Conservation (phyloP, 2,329 filamentous ascomycete genomes). For the Pestalotiopsis sp. region DNA sequence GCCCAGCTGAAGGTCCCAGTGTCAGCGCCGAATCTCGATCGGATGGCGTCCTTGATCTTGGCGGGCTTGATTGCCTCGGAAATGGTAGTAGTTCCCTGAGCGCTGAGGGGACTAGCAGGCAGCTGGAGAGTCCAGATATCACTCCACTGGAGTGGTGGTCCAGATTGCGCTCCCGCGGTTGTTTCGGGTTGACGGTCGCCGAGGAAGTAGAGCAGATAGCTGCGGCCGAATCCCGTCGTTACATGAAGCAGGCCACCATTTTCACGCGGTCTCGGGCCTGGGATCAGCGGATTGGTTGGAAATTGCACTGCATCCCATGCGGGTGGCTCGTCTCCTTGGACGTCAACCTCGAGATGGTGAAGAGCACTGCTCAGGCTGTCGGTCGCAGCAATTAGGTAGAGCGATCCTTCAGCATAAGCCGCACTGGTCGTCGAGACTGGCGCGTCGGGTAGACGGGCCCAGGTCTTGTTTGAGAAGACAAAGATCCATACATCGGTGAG, state of each 20-base stretch:
- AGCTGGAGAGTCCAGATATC: conserved; percentile 59
- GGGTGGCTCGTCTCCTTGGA: conserved; percentile 31
- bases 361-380: conserved; percentile 36
- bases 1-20: conserved; percentile 53
- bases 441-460: conserved; percentile 50
- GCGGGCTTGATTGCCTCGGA: conserved; percentile 45
- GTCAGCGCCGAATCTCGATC: conserved; percentile 42
- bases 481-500: conserved; percentile 53
- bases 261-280: conserved; percentile 43
- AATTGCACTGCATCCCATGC: conserved; percentile 41
- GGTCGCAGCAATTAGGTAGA: conserved; percentile 49
- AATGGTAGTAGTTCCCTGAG: conserved; percentile 22
- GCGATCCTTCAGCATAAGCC: conserved; percentile 43
- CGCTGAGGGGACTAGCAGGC: conserved; percentile 34
- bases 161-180: conserved; percentile 19
- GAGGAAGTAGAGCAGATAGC: conserved; percentile 54
- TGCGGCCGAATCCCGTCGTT: conserved; percentile 52
- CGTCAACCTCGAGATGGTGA: conserved; percentile 36
- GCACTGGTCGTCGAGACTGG: conserved; percentile 41
- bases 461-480: conserved; percentile 48
- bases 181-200: conserved; percentile 33
- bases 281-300: conserved; percentile 37
- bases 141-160: conserved; percentile 28
- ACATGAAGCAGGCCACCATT: conserved; percentile 47
- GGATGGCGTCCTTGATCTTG: conserved; percentile 51